Evolutionary conservation across 768 basidiomycete species (phyloP).

Genomic region (Tubosaeta brunneosetosa): DNA sequence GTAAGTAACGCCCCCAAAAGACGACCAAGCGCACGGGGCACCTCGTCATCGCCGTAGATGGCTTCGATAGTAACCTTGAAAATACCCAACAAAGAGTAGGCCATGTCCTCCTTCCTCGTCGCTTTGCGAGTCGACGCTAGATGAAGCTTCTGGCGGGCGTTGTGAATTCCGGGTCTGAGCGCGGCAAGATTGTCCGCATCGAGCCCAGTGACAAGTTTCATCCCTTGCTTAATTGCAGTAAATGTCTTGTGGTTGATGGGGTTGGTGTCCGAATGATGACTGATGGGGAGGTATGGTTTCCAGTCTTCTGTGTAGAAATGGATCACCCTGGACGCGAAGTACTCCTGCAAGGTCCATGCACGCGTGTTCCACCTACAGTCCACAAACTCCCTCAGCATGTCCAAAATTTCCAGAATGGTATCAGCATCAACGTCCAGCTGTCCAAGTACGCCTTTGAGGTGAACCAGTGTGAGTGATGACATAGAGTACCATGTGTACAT

Average conservation of each 20-base stretch:
- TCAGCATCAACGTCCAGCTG: background rate
- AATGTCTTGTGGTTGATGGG: slow-evolving; percentile 10
- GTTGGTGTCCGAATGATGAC: background rate
- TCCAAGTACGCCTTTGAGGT: slow-evolving; percentile 13
- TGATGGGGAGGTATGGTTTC: slow-evolving; percentile 15
- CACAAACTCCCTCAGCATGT: slow-evolving; percentile 4
- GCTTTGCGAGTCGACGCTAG: slow-evolving; percentile 18
- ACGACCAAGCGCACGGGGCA: slow-evolving; percentile 17
- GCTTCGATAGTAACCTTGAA: slow-evolving; percentile 14
- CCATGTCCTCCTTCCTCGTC: slow-evolving; percentile 18
- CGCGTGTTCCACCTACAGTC: slow-evolving; percentile 21
- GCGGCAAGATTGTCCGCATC: background rate
- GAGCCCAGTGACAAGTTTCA: slow-evolving; percentile 14
- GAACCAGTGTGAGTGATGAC: slow-evolving; percentile 23
- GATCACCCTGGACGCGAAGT: too few relatives aligned
- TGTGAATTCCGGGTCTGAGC: slow-evolving; percentile 7
- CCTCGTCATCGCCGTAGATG: slow-evolving; percentile 21
- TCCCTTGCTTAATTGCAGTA: slow-evolving; percentile 8
- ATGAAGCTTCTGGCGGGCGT: slow-evolving; percentile 15
- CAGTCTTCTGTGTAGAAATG: slow-evolving; percentile 8
- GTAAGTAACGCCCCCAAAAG: slow-evolving; percentile 11
- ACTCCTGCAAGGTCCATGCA: slow-evolving; percentile 7
- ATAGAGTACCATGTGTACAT: slow-evolving; percentile 26
- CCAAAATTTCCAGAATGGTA: background rate
- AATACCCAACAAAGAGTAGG: slow-evolving; percentile 25